phyloP scores from a whole-genome alignment of 805 yeast genomes.

The Ogataea nonfermentans region DNA sequence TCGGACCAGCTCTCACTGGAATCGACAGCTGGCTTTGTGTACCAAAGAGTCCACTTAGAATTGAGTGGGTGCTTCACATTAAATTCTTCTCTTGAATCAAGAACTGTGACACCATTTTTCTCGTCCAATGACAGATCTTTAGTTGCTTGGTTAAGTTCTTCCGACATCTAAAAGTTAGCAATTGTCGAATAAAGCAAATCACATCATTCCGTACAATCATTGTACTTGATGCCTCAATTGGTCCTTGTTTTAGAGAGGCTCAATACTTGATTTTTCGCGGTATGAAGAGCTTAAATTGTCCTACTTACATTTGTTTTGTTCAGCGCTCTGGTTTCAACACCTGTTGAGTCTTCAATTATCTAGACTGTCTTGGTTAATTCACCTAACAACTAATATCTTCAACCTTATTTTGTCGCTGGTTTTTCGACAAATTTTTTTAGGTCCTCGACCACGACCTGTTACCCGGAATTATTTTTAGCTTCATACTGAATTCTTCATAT shows the following conservation, averaged over 20 bases:
- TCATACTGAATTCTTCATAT: background rate
- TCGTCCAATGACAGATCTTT: slow-evolving; percentile 37
- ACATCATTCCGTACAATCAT: too few relatives aligned
- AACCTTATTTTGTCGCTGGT: slow-evolving; percentile 14
- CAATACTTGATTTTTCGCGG: background rate
- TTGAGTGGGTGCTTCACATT: slow-evolving; percentile 85
- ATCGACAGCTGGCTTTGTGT: slow-evolving; percentile 86
- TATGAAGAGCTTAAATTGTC: background rate
- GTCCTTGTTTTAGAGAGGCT: background rate
- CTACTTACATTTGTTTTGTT: slow-evolving; percentile 7
- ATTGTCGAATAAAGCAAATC: background rate
- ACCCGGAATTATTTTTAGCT: slow-evolving; percentile 8
- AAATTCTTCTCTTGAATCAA: slow-evolving; percentile 61
- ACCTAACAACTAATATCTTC: slow-evolving; percentile 7
- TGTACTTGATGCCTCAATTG: background rate
- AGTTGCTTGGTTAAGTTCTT: slow-evolving; percentile 35
- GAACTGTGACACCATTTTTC: slow-evolving; percentile 45
- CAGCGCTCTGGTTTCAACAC: slow-evolving; percentile 8
- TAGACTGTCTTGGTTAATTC: slow-evolving; percentile 1
- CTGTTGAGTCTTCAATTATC: slow-evolving; percentile 3
- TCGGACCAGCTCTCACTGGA: slow-evolving; percentile 86
- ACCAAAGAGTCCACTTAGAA: slow-evolving; percentile 95
- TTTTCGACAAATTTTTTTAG: slow-evolving; percentile 17
- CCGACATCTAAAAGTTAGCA: slow-evolving; percentile 28
- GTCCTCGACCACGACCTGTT: slow-evolving; percentile 5